A percentile compares a stretch with the other conserved stretches of the same genome.
phyloP scores from a whole-genome alignment of 2,329 filamentous ascomycete species.

The Fusarium paranaense region DNA sequence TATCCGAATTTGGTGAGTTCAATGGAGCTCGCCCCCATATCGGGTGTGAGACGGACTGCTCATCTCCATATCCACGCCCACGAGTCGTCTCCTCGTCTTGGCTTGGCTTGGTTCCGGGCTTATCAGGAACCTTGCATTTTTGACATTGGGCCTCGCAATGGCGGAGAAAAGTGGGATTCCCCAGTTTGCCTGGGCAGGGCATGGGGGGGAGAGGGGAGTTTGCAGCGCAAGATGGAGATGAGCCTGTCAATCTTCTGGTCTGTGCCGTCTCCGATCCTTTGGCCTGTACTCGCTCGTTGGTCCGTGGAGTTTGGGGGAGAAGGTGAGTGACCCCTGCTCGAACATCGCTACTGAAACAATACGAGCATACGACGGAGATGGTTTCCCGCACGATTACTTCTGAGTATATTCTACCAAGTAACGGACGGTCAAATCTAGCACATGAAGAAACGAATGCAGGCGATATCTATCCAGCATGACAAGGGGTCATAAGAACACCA shows the following conservation, averaged over 20 bases:
- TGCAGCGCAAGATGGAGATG: not conserved
- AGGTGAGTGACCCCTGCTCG: not conserved
- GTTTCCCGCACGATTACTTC: not conserved
- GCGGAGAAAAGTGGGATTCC: constrained; percentile 14
- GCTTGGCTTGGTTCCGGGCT: constrained; percentile 16
- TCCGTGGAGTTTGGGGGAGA: not conserved
- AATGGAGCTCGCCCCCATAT: constrained; percentile 25
- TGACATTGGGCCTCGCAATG: not conserved
- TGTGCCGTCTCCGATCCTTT: not conserved
- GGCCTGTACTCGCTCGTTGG: not conserved
- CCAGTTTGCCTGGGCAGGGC: not conserved
- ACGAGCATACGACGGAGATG: not conserved
- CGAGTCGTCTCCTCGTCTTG: constrained; percentile 5
- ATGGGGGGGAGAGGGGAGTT: not conserved
- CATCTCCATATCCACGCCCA: constrained; percentile 30
- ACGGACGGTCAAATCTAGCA: not conserved
- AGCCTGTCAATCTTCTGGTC: not conserved
- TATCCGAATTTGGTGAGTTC: constrained; percentile 52
- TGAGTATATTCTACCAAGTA: not conserved
- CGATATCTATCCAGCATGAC: not conserved
- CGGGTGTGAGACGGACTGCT: not conserved
- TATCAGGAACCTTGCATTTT: constrained; percentile 35
- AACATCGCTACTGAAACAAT: not conserved
- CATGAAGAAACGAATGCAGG: not conserved
- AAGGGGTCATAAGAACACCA: not conserved